These are phyloP conservation scores for Anaeromyces robustus DNA, from an alignment of 192 early-diverging fungal species.

Conservation along the genomic window DNA sequence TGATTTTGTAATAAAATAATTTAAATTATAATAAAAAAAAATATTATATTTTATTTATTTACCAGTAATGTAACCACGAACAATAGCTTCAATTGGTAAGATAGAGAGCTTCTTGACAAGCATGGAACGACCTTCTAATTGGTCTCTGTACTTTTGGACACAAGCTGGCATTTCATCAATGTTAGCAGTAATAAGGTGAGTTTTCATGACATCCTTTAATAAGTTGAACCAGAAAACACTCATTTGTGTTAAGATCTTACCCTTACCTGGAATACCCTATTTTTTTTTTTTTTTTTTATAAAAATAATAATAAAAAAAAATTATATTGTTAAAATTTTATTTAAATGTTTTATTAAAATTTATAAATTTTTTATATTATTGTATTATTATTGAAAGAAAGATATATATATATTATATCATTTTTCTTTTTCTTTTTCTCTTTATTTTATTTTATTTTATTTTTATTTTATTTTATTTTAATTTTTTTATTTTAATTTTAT, in stretches of 20 bases:
- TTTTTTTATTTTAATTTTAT: too few relatives aligned
- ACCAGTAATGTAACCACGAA: constrained; percentile 93
- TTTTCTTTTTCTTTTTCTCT: too few relatives aligned
- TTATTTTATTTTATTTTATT: too few relatives aligned
- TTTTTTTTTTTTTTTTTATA: not conserved
- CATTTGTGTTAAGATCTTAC: constrained; percentile 92
- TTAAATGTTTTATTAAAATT: too few relatives aligned
- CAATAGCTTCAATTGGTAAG: constrained; percentile 92
- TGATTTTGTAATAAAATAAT: too few relatives aligned
- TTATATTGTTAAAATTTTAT: too few relatives aligned
- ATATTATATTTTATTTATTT: not conserved
- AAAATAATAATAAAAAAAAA: too few relatives aligned
- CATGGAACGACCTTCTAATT: constrained; percentile 78
- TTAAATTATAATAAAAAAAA: too few relatives aligned
- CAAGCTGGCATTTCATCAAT: constrained; percentile 78
- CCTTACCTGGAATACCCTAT: constrained; percentile 86
- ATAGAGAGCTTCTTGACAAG: constrained; percentile 84
- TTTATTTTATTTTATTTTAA: too few relatives aligned
- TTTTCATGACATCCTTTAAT: constrained; percentile 75
- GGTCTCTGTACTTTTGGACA: constrained; percentile 75
- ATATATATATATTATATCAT: too few relatives aligned
- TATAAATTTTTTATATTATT: too few relatives aligned
- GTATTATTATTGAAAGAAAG: too few relatives aligned
- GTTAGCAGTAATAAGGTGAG: constrained; percentile 89
- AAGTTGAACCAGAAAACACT: constrained; percentile 90